Conservation (phyloP, 2,329 filamentous ascomycete genomes). For the Coniochaeta sp. region DNA sequence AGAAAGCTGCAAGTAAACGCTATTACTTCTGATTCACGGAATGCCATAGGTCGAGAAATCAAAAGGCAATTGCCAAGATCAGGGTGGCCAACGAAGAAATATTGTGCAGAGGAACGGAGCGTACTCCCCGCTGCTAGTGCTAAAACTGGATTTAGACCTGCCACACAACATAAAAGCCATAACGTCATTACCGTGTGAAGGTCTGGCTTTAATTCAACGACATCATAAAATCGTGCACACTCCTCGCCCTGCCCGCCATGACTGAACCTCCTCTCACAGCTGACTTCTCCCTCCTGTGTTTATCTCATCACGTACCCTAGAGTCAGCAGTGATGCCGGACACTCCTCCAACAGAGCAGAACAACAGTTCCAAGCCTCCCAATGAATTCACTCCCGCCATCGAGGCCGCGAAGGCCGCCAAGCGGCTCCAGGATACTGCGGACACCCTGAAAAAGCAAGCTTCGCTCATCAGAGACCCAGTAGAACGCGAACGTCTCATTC, state of each 20-base stretch:
- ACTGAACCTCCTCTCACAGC: neutral
- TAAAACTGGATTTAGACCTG: neutral
- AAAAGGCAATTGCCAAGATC: no score
- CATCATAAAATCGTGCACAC: neutral
- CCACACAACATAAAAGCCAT: neutral
- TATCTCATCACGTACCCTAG: neutral
- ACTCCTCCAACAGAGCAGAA: neutral
- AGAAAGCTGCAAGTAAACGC: no score
- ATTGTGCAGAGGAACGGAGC: no score
- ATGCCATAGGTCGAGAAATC: no score
- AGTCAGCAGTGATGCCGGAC: neutral
- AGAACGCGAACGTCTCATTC: conserved; percentile 4
- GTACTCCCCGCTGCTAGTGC: neutral
- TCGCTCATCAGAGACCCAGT: conserved; percentile 2
- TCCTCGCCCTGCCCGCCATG: neutral
- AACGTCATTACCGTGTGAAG: neutral
- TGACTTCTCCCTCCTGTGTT: neutral
- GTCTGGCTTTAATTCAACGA: neutral
- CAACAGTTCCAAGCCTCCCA: neutral
- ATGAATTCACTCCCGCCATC: neutral
- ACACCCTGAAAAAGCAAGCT: conserved; percentile 1
- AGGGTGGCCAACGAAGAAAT: neutral
- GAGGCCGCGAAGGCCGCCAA: conserved; percentile 2
- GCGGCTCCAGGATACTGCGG: neutral
- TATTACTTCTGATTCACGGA: no score